Evolutionary conservation across 2,329 filamentous ascomycete species (phyloP), one percentile per base, ranked within the genome.

Genomic region (Neodidymelliopsis sp.): DNA sequence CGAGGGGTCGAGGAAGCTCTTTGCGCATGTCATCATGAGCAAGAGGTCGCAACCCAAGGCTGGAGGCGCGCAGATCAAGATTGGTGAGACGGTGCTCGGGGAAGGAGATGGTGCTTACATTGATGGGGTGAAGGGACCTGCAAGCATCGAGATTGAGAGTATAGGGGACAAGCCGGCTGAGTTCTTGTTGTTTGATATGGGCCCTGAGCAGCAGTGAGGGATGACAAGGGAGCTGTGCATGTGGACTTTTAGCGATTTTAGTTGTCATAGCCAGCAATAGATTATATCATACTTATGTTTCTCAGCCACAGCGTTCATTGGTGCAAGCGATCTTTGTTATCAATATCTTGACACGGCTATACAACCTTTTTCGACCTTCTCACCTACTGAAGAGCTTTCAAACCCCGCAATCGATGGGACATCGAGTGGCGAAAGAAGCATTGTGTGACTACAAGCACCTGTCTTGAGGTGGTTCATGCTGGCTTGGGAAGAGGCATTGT

Each of bases 101-200:
- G 91, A 95, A 73, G 91, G 91, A 0, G 91, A 96, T 73, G 90
- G 90, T 12, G 89, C 88, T 1, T 94, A 90, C 72, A 76, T 95
- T 6, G 84, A 86, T 6, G 71, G 68, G 5, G 70, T 73, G 1
- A 63, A 50, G n/a, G 76, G 76, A 0, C 75, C 76, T 0, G 74
- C 70, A 0, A 74, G 70, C 60, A 63, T 80, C 30, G 72, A 74
- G 42, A 71, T 80, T 10, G 74, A 78, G 60, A 79, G 75, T 52
- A 69, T 77, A 2, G 77, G 77, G 1, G 75, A 76, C 10, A 75
- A 68, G 62, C 52, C 67, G 4, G 77, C 77, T 0, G 77, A 80
- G 59, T 79, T 80, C 37, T 63, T 80, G 59, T 53, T 80, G 41
- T 80, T 80, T 42, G 77, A 80, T 53, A 76, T 80, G 77, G 77